Conservation (phyloP, 1,139 yeast species). For the Yamadazyma atmosphaerica region DNA sequence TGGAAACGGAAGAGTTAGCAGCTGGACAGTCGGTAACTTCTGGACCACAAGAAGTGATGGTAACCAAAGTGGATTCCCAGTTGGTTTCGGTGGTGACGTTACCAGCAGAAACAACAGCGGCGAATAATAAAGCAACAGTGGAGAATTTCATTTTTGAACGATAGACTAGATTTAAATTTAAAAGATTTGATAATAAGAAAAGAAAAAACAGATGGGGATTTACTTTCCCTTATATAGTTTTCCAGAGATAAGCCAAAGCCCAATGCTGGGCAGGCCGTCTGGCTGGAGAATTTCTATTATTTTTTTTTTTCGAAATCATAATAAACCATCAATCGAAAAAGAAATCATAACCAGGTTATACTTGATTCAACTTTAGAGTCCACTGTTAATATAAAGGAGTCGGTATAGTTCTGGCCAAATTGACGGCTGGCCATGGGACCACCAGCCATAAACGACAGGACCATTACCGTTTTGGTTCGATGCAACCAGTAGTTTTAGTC, state of each 20-base stretch:
- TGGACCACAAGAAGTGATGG: slow-evolving; percentile 44
- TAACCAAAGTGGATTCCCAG: slow-evolving; percentile 31
- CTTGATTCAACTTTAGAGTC: neutral
- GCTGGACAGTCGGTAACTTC: slow-evolving; percentile 44
- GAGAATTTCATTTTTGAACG: slow-evolving; percentile 43
- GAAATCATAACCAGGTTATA: neutral
- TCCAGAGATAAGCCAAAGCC: neutral
- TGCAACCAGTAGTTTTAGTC: neutral
- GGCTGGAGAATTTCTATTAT: neutral
- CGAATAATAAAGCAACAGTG: slow-evolving; percentile 46
- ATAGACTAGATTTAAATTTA: slow-evolving; percentile 26
- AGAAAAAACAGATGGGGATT: slow-evolving; percentile 1
- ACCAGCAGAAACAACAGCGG: slow-evolving; percentile 37
- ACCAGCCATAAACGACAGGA: slow-evolving; percentile 4
- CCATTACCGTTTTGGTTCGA: slow-evolving; percentile 1
- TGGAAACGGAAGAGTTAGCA: slow-evolving; percentile 26
- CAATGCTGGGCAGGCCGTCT: neutral
- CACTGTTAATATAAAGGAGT: neutral
- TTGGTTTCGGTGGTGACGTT: slow-evolving; percentile 43
- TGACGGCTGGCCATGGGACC: neutral
- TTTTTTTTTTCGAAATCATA: slow-evolving; percentile 1
- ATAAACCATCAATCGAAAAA: neutral
- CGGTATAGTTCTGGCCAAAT: neutral
- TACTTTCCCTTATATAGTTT: slow-evolving; percentile 2
- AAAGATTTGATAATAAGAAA: slow-evolving; percentile 15